Percentiles rank a stretch among this genome's conserved stretches.
Conservation (phyloP, 345 rosid genomes). For the Gossypium mustelinum region DNA sequence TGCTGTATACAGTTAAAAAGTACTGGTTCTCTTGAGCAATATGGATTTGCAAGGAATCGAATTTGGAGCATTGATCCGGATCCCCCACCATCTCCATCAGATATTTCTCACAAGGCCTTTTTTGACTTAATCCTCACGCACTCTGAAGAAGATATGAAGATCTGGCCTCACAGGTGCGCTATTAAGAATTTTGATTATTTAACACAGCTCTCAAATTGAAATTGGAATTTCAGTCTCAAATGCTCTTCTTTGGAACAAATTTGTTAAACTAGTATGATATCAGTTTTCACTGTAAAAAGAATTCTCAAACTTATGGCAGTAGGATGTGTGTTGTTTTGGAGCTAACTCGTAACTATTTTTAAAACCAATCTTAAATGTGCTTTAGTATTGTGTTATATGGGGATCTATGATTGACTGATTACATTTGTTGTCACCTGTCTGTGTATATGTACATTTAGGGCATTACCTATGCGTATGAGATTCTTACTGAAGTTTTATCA, state of each 20-base stretch:
- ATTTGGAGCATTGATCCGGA: conserved; percentile 65
- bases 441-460: background rate
- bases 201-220: background rate
- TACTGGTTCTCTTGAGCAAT: conserved; percentile 61
- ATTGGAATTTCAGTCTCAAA: conserved; percentile 4
- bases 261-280: background rate
- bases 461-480: background rate
- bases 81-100: conserved; percentile 56
- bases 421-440: background rate
- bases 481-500: background rate
- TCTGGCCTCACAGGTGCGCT: conserved; percentile 80
- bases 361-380: background rate
- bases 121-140: conserved; percentile 65
- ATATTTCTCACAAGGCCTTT: conserved; percentile 38
- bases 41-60: conserved; percentile 85
- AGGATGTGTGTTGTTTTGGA: background rate
- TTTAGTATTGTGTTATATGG: background rate
- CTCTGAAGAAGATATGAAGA: conserved; percentile 62
- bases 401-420: background rate
- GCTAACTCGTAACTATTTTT: background rate
- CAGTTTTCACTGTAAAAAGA: background rate
- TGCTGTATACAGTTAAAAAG: conserved; percentile 49
- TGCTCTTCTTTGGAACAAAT: background rate
- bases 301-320: background rate
- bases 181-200: conserved; percentile 10